phyloP scores from a whole-genome alignment of 1,284 basidiomycete species.

The Ganoderma meredithae region DNA sequence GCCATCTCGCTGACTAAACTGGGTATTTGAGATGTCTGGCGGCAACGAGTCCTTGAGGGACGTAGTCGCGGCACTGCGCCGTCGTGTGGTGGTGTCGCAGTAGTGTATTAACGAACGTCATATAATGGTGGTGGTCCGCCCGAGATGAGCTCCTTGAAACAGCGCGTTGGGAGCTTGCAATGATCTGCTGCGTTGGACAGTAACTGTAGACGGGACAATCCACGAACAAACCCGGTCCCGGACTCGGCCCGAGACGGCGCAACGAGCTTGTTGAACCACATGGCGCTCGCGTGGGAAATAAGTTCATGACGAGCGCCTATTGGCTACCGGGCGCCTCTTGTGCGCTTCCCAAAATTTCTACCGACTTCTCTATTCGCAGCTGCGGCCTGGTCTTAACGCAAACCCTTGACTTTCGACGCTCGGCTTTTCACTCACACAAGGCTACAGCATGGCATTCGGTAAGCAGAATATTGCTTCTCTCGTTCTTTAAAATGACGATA shows the following conservation, averaged over 20 bases:
- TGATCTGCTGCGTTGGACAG: neutral
- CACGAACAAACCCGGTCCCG: neutral
- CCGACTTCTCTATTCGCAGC: conserved; percentile 9
- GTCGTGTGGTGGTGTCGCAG: neutral
- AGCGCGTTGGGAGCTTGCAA: neutral
- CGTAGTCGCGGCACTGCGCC: neutral
- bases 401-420: conserved; percentile 21
- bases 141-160: neutral
- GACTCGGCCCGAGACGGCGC: too few species aligned
- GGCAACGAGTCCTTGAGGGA: neutral
- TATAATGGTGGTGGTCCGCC: neutral
- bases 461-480: conserved; percentile 9
- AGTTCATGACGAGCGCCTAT: neutral
- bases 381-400: conserved; percentile 8
- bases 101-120: neutral
- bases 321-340: too few species aligned
- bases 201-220: too few species aligned
- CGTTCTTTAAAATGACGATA: neutral
- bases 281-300: neutral
- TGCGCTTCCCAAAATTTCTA: conserved; percentile 31
- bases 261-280: neutral
- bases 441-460: conserved; percentile 44
- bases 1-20: neutral
- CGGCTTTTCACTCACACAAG: conserved; percentile 10
- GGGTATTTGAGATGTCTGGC: neutral